Evolutionary conservation across 768 basidiomycete genomes (phyloP).

Genomic region (Boletus speciosus): DNA sequence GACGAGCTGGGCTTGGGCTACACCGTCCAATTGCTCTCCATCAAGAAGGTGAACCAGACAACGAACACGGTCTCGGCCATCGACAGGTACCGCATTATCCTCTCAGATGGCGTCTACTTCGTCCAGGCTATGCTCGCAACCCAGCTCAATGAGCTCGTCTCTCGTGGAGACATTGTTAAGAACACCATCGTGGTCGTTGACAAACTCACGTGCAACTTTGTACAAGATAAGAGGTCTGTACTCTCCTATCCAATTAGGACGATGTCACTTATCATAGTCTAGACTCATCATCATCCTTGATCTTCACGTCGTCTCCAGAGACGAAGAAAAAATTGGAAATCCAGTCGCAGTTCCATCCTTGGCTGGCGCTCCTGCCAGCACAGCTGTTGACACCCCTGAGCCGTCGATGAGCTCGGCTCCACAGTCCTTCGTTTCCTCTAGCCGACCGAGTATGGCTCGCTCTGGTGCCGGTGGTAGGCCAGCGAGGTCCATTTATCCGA

Average conservation of each 20-base stretch:
- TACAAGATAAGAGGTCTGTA: constrained; percentile 74
- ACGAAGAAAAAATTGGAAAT: constrained; percentile 72
- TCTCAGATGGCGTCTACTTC: constrained; percentile 86
- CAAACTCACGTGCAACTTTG: constrained; percentile 75
- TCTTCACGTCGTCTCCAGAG: constrained; percentile 51
- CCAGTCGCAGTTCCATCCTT: constrained; percentile 42
- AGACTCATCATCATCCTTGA: constrained; percentile 83
- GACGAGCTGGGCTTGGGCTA: constrained; percentile 34
- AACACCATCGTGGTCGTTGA: constrained; percentile 68
- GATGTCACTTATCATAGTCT: constrained; percentile 3
- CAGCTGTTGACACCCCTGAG: constrained; percentile 22
- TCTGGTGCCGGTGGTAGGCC: constrained; percentile 14
- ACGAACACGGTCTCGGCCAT: constrained; percentile 32
- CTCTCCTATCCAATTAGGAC: not conserved
- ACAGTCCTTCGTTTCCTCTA: constrained; percentile 24
- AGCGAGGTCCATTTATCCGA: constrained; percentile 59
- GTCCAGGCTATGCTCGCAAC: constrained; percentile 95
- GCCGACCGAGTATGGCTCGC: constrained; percentile 8
- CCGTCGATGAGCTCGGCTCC: constrained; percentile 30
- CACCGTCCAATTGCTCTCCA: constrained; percentile 75
- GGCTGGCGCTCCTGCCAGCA: constrained; percentile 25
- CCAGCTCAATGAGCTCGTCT: constrained; percentile 75
- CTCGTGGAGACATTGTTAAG: constrained; percentile 58
- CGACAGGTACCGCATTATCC: constrained; percentile 75
- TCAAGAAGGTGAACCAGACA: constrained; percentile 63